Evolutionary conservation across 2,329 filamentous ascomycete species (phyloP).

Genomic region (Beauveria medogensis): DNA sequence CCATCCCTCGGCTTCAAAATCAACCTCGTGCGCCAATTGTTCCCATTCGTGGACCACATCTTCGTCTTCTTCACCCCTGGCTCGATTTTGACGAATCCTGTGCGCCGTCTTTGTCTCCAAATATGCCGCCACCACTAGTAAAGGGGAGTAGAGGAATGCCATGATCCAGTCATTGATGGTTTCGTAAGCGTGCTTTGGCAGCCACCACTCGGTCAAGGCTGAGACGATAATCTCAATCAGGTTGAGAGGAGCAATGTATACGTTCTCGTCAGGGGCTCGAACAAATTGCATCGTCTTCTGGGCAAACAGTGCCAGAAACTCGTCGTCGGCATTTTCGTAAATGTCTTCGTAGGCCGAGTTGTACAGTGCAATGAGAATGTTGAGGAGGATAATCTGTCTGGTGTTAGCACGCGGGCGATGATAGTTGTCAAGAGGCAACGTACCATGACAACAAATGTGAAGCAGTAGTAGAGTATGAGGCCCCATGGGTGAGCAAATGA

Average conservation of each 20-base stretch:
- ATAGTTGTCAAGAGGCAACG: slow-evolving; percentile 15
- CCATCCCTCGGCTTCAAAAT: slow-evolving; percentile 84
- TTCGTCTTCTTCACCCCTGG: slow-evolving; percentile 79
- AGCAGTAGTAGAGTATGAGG: slow-evolving; percentile 92
- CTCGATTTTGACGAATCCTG: slow-evolving; percentile 64
- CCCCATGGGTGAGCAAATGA: slow-evolving; percentile 89
- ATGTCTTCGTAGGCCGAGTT: slow-evolving; percentile 96
- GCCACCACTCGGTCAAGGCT: slow-evolving; percentile 89
- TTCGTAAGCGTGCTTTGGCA: slow-evolving; percentile 65
- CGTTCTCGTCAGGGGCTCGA: slow-evolving; percentile 93
- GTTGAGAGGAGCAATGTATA: slow-evolving; percentile 95
- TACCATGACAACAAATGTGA: slow-evolving; percentile 96
- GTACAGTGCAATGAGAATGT: slow-evolving; percentile 94
- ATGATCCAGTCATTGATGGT: slow-evolving; percentile 83
- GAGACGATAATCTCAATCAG: slow-evolving; percentile 79
- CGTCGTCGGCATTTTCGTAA: slow-evolving; percentile 85
- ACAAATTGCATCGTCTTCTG: slow-evolving; percentile 97
- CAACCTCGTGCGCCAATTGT: slow-evolving; percentile 60
- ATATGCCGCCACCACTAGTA: slow-evolving; percentile 70
- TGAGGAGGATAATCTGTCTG: slow-evolving; percentile 62
- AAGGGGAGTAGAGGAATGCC: slow-evolving; percentile 74
- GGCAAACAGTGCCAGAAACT: slow-evolving; percentile 87
- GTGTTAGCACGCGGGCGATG: neutral
- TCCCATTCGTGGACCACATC: slow-evolving; percentile 91
- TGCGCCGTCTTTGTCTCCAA: slow-evolving; percentile 60